phyloP scores from a whole-genome alignment of 176 grass and related monocot genomes.

The Tillandsia fasciculata region DNA sequence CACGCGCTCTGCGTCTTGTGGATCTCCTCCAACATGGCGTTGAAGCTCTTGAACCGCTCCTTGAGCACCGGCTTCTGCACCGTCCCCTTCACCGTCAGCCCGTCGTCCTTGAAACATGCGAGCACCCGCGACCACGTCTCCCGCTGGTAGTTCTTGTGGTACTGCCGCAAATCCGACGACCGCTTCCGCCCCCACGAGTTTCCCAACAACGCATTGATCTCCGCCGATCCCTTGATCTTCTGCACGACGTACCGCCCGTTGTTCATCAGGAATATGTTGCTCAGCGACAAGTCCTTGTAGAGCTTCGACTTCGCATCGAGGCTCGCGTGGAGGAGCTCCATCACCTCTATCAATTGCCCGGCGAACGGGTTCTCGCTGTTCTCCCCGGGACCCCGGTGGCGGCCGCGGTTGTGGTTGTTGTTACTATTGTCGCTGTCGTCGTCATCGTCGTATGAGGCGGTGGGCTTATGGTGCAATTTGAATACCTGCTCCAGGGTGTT shows the following conservation, averaged over 20 bases:
- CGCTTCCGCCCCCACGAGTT: conserved; percentile 62
- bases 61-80: conserved; percentile 68
- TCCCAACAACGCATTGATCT: conserved; percentile 53
- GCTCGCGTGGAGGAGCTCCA: conserved; percentile 68
- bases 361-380: conserved; percentile 45
- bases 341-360: conserved; percentile 52
- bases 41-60: conserved; percentile 91
- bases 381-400: background rate
- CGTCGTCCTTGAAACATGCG: conserved; percentile 48
- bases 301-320: conserved; percentile 55
- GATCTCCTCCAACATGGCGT: conserved; percentile 79
- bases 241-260: conserved; percentile 78
- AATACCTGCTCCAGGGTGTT: conserved; percentile 78
- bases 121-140: conserved; percentile 81
- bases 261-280: conserved; percentile 92
- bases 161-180: conserved; percentile 66
- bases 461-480: conserved; percentile 36
- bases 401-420: background rate
- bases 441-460: conserved; percentile 1
- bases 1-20: conserved; percentile 71
- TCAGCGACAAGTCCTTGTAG: conserved; percentile 49
- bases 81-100: conserved; percentile 55
- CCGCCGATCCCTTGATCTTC: conserved; percentile 67
- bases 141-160: conserved; percentile 97
- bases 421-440: background rate